phyloP scores from a whole-genome alignment of 78 protist species.

The Speleostelium caveatum region DNA sequence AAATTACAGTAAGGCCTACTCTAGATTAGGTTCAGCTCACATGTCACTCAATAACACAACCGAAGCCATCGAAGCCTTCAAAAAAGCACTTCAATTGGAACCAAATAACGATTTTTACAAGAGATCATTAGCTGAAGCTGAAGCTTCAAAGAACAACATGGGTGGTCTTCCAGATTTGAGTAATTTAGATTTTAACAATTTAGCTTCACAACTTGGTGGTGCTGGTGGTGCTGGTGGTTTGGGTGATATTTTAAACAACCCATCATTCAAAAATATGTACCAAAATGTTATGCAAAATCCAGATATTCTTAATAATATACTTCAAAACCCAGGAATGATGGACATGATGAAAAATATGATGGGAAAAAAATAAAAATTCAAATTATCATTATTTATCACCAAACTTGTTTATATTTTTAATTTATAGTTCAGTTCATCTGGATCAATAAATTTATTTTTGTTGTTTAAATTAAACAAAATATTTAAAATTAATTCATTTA shows the following conservation, averaged over 20 bases:
- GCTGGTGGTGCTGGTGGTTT: neutral
- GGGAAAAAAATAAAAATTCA: neutral
- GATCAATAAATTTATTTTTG: too few species aligned
- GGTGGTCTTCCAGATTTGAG: slow-evolving; percentile 63
- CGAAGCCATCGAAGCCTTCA: slow-evolving; percentile 53
- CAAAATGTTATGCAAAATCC: neutral
- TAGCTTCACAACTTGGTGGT: neutral
- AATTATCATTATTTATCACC: too few species aligned
- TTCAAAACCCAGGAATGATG: neutral
- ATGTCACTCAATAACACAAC: slow-evolving; percentile 20
- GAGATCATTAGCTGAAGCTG: slow-evolving; percentile 40
- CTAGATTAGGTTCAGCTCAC: slow-evolving; percentile 70
- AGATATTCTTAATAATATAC: neutral
- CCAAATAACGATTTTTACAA: slow-evolving; percentile 66
- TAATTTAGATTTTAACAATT: slow-evolving; percentile 28
- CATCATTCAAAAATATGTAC: neutral
- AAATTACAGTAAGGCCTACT: slow-evolving; percentile 48
- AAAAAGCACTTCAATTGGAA: slow-evolving; percentile 49
- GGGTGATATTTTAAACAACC: neutral
- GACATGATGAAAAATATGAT: neutral
- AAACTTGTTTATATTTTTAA: too few species aligned
- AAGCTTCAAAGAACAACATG: slow-evolving; percentile 6
- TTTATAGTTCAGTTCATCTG: too few species aligned
- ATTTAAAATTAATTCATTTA: too few species aligned
- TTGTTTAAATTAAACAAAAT: too few species aligned